A percentile compares a stretch with the other conserved stretches of the same genome.
phyloP scores from a whole-genome alignment of 2,329 filamentous ascomycete genomes.

The Phialophora expanda region DNA sequence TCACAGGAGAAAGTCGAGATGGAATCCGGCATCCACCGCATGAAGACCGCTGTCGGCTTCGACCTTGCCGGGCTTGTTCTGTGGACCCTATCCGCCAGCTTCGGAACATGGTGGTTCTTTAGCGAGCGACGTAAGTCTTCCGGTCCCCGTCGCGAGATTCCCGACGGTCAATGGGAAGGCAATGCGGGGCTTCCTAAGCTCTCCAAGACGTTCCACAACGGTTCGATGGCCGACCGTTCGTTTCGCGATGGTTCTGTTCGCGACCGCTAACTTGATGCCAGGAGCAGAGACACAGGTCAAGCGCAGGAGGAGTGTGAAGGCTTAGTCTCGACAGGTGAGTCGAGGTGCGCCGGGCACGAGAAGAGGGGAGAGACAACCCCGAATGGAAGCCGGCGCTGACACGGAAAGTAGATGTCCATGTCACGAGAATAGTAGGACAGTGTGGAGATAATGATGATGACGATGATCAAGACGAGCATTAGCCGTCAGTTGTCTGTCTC shows the following conservation, averaged over 20 bases:
- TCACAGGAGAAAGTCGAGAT: conserved; percentile 63
- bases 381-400: no score
- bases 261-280: not conserved
- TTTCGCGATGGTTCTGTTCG: not conserved
- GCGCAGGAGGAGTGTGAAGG: not conserved
- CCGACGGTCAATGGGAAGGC: not conserved
- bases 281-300: not conserved
- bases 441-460: no score
- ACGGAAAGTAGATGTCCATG: no score
- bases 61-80: conserved; percentile 75
- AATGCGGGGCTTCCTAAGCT: not conserved
- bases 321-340: not conserved
- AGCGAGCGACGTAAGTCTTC: conserved; percentile 8
- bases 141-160: not conserved
- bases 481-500: not conserved
- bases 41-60: conserved; percentile 88
- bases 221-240: not conserved
- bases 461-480: not conserved
- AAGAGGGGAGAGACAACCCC: no score
- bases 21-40: conserved; percentile 68
- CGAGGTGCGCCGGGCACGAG: not conserved
- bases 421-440: no score
- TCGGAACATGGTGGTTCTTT: conserved; percentile 25
- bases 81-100: conserved; percentile 70
- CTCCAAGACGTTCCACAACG: not conserved